Conservation (phyloP, 208 protist genomes). For the Angomonas deanei region DNA sequence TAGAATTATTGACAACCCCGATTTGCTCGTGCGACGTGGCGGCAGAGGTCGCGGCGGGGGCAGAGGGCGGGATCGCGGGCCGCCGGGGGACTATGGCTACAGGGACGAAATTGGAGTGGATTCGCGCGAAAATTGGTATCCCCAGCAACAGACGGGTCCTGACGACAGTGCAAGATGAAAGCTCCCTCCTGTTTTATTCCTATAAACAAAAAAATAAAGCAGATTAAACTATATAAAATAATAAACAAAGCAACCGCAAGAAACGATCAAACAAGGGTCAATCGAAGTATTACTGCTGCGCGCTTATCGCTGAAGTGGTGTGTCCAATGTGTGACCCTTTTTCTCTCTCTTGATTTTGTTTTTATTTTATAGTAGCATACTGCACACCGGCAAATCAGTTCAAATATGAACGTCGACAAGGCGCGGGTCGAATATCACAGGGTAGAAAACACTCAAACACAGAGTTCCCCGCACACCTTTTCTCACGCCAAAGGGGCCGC, state of each 20-base stretch:
- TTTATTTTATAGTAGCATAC: neutral
- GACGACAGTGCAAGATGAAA: too few relatives aligned
- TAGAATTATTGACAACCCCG: slow-evolving; percentile 80
- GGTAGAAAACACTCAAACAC: slow-evolving; percentile 74
- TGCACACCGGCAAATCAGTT: neutral
- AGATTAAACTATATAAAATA: too few relatives aligned
- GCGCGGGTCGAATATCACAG: slow-evolving; percentile 70
- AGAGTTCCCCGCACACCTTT: slow-evolving; percentile 81
- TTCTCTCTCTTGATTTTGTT: neutral
- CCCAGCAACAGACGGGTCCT: too few relatives aligned
- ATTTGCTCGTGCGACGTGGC: neutral
- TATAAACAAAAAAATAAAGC: too few relatives aligned
- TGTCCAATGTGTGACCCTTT: too few relatives aligned
- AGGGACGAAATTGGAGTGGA: too few relatives aligned
- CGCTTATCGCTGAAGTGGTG: too few relatives aligned
- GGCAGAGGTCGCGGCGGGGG: neutral
- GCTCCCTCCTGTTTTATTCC: too few relatives aligned
- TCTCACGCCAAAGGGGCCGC: slow-evolving; percentile 25
- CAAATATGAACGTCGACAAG: slow-evolving; percentile 33
- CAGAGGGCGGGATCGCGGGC: neutral
- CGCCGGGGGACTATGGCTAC: neutral
- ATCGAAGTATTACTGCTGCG: too few relatives aligned
- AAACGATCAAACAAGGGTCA: too few relatives aligned
- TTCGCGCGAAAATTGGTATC: too few relatives aligned
- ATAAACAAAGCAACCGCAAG: too few relatives aligned